Conservation (phyloP, 2,329 filamentous ascomycete species). For the Coleophoma cylindrospora region DNA sequence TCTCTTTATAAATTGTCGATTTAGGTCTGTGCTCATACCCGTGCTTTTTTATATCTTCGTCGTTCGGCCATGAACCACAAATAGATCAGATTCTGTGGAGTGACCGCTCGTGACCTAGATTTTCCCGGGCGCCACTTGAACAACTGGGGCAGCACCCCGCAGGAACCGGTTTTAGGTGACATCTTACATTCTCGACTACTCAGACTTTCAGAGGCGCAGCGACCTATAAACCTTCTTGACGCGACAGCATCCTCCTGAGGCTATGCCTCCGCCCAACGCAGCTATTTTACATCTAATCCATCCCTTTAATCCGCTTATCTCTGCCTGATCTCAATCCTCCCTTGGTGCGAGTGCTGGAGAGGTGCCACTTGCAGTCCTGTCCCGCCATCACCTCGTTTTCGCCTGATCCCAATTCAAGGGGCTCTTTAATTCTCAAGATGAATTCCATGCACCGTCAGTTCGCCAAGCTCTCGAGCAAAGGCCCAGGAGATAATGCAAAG, state of each 20-base stretch:
- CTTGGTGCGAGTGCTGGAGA: neutral
- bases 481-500: conserved; percentile 71
- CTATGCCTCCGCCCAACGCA: too few species aligned
- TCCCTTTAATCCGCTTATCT: neutral
- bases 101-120: too few species aligned
- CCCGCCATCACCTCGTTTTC: neutral
- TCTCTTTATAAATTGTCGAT: too few species aligned
- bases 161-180: conserved; percentile 8
- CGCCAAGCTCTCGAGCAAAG: conserved; percentile 62
- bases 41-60: too few species aligned
- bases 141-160: neutral
- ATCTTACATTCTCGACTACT: too few species aligned
- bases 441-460: conserved; percentile 71
- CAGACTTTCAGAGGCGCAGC: too few species aligned
- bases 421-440: conserved; percentile 39
- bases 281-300: neutral
- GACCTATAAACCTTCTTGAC: neutral
- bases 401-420: conserved; percentile 5
- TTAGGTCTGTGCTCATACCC: too few species aligned
- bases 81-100: too few species aligned
- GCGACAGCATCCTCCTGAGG: too few species aligned
- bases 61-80: too few species aligned
- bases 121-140: too few species aligned
- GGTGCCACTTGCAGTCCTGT: neutral
- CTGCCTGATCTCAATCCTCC: neutral